Evolutionary conservation across 345 rosid genomes (phyloP), one percentile per base, ranked within the genome.

Genomic region (Salix dunnii): DNA sequence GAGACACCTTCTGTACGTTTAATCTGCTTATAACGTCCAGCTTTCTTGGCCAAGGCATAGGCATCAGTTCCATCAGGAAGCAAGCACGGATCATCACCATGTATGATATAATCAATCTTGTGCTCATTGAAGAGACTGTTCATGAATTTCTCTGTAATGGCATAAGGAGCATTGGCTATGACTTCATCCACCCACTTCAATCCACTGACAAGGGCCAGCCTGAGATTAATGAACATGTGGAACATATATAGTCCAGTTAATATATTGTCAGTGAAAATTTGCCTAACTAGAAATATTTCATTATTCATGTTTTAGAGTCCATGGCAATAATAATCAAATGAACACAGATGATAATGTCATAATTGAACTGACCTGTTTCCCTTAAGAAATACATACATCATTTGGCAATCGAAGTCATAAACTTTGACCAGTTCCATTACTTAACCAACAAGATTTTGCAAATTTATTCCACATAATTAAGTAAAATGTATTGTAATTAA

Each of bases 21-120:
- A 67, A 94, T 94, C 87, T 94, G 97, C 91, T 91, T 92, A 92
- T 92, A 94, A 35, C 94, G 92, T 38, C 97, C 94, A 62, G 88
- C 98, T 71, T 85, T 88, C 89, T 92, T 94, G 64, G 98, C 98
- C 72, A 81, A 78, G 60, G 91, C 97, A 83, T 94, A 94, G 80
- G 98, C 98, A 88, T 94, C 98, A 72, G 92, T 84, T 63, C 98
- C 98, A 90, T 94, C 97, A 6, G 97, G 95, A 78, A 94, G 98
- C 72, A 90, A 81, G 82, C 98, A 94, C 35, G 98, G 98, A 81
- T 94, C 98, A 67, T 94, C 98, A 11, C 98, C 98, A 82, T 94
- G 98, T 79, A 94, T 90, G 71, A 94, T 83, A 76, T 92, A 92
- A 79, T 94, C 97, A 83, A 94, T 92, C 83, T 88, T 87, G 77